Percentiles rank a stretch among this genome's conserved stretches.
These are phyloP conservation scores for Xylariomycetidae sp. DNA, from an alignment of 2,329 filamentous ascomycete genomes.

Conservation along the genomic window DNA sequence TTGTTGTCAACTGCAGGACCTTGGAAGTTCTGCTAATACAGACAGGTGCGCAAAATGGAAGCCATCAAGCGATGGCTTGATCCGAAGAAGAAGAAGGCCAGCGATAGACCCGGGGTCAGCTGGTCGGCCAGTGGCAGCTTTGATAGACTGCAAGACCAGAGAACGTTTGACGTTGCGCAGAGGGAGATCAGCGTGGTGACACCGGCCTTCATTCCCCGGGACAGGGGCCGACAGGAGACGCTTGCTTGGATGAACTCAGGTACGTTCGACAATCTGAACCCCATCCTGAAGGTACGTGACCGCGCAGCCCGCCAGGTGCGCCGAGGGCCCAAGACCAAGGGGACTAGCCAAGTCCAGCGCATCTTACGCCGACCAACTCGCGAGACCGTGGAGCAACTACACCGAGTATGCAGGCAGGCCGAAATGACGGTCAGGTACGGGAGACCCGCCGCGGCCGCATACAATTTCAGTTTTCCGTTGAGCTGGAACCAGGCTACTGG, in stretches of 20 bases:
- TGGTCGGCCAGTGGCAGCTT: constrained; percentile 3
- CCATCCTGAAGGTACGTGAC: constrained; percentile 12
- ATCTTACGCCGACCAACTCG: constrained; percentile 15
- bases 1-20: no score
- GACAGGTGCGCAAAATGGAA: constrained; percentile 11
- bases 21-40: background rate
- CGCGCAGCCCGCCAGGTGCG: constrained; percentile 9
- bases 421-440: constrained; percentile 14
- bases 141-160: constrained; percentile 1
- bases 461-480: constrained; percentile 17
- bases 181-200: background rate
- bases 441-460: constrained; percentile 5
- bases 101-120: constrained; percentile 2
- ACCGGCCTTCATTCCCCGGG: constrained; percentile 12
- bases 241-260: constrained; percentile 9
- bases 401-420: constrained; percentile 8
- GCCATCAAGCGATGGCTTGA: constrained; percentile 7
- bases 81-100: constrained; percentile 4
- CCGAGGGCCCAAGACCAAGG: constrained; percentile 11
- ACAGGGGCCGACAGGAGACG: constrained; percentile 12
- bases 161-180: background rate
- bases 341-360: constrained; percentile 12
- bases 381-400: constrained; percentile 10
- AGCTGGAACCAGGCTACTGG: constrained; percentile 11
- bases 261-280: constrained; percentile 8